Base-by-base conservation (phyloP, 2,329 filamentous ascomycete species). In the Lasiodiplodia sp. region DNA sequence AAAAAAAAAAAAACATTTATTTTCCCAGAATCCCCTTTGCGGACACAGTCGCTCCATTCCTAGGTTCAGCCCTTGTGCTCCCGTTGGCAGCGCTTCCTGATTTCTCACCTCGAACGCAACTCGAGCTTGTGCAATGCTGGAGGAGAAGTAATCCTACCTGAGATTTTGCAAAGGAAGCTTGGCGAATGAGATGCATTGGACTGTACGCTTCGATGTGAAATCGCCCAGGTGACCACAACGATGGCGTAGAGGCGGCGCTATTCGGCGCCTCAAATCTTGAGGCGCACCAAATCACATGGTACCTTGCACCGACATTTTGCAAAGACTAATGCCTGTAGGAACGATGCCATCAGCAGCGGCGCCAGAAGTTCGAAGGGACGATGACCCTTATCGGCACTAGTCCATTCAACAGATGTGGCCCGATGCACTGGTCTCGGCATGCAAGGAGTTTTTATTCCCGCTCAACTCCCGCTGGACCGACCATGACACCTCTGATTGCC, bases 381-480 rank as follows among this genome's bases (percentile, higher is more conserved):
- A 10, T 28, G 37, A 34, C 21, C 28, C 53, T 56, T 31, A 56
- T n/a, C 31, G 28, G 53, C 14, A 21, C 21, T n/a, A 38, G 31
- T 34, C 37, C 55, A 8, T n/a, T 62, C 23, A n/a, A 16, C n/a
- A n/a, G 16, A n/a, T n/a, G 11, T 51, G 18, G n/a, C 44, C 60
- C 60, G n/a, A 63, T 21, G 18, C 18, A 16, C 6, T n/a, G 47
- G 60, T n/a, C 47, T 5, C 25, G 60, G 23, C 47, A 64, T 64
- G 60, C 60, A 64, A 64, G 60, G 60, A 64, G 60, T 34, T 18
- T 38, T 51, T 64, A 53, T 64, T 52, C 31, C 60, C 47, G 47
- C 37, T 10, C 40, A 51, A 21, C 40, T 51, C 10, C 16, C 58
- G 44, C 58, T n/a, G 10, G 28, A 37, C 58, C 31, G 6, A 23